Evolutionary conservation across 2,329 filamentous ascomycete genomes (phyloP).

Genomic region (Whalleya microplaca): DNA sequence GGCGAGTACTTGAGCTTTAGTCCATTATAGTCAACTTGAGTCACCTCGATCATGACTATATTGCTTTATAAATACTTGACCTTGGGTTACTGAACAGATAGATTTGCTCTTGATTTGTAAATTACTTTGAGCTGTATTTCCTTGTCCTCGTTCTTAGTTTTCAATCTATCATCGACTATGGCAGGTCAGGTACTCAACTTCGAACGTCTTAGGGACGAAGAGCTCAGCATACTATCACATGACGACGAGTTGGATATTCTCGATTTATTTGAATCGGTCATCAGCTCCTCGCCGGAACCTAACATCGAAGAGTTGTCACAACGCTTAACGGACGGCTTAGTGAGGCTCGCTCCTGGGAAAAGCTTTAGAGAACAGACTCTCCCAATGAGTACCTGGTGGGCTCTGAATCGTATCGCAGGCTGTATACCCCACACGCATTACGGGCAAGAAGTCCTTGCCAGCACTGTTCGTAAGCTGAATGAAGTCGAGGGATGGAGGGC

Average conservation of each 20-base stretch:
- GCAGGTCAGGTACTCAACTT: neutral
- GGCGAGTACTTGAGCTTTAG: too few relatives aligned
- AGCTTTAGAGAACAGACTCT: slow-evolving; percentile 4
- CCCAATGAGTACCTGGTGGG: slow-evolving; percentile 1
- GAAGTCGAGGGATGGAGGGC: slow-evolving; percentile 5
- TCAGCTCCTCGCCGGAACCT: neutral
- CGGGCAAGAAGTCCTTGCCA: slow-evolving; percentile 5
- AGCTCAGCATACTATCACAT: neutral
- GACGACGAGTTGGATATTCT: slow-evolving; percentile 3
- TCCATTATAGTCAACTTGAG: too few relatives aligned
- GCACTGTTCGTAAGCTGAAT: slow-evolving; percentile 8
- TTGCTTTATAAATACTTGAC: too few relatives aligned
- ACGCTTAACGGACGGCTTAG: slow-evolving; percentile 5
- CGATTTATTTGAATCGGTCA: slow-evolving; percentile 3
- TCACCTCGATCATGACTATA: too few relatives aligned
- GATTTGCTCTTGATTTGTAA: too few relatives aligned
- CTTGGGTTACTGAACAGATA: too few relatives aligned
- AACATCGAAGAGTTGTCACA: slow-evolving; percentile 3
- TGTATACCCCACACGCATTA: slow-evolving; percentile 6
- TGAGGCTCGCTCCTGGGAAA: neutral
- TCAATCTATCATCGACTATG: neutral
- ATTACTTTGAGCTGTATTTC: neutral
- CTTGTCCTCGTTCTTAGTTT: neutral
- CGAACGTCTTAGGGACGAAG: slow-evolving; percentile 1
- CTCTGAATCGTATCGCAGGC: slow-evolving; percentile 8